Conservation (phyloP, 176 grass and related monocot genomes). For the Pontederia paniculata region DNA sequence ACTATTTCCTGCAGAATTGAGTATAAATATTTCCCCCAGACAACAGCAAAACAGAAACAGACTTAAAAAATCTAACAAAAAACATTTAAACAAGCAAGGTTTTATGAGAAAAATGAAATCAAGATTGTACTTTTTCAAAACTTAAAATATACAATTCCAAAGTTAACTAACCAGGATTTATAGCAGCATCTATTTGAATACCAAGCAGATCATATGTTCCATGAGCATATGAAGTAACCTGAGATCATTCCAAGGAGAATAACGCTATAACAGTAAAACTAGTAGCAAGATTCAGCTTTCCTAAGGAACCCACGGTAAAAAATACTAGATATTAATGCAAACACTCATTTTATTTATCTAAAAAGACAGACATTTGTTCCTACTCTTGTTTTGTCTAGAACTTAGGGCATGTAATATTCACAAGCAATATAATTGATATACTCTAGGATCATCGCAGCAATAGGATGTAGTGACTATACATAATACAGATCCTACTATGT, state of each 20-base stretch:
- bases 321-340: too few species aligned
- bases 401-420: too few species aligned
- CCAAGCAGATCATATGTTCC: slow-evolving; percentile 93
- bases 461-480: too few species aligned
- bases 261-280: neutral
- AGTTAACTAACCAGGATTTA: slow-evolving; percentile 64
- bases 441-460: too few species aligned
- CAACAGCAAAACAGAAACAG: slow-evolving; percentile 12
- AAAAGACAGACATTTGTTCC: too few species aligned
- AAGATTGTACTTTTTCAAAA: neutral
- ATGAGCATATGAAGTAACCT: slow-evolving; percentile 98
- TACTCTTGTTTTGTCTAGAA: too few species aligned
- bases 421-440: too few species aligned
- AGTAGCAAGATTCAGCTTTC: too few species aligned
- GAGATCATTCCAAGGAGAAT: slow-evolving; percentile 11
- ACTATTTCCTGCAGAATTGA: slow-evolving; percentile 71
- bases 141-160: neutral
- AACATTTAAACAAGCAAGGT: neutral
- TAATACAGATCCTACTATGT: too few species aligned
- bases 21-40: neutral
- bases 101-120: neutral
- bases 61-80: slow-evolving; percentile 4
- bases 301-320: too few species aligned
- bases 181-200: slow-evolving; percentile 98
- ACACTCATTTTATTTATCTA: too few species aligned